A percentile compares a stretch with the other conserved stretches of the same genome.
These are phyloP conservation scores for Alternaria burnsii DNA, from an alignment of 2,329 filamentous ascomycete species.

Conservation along the genomic window DNA sequence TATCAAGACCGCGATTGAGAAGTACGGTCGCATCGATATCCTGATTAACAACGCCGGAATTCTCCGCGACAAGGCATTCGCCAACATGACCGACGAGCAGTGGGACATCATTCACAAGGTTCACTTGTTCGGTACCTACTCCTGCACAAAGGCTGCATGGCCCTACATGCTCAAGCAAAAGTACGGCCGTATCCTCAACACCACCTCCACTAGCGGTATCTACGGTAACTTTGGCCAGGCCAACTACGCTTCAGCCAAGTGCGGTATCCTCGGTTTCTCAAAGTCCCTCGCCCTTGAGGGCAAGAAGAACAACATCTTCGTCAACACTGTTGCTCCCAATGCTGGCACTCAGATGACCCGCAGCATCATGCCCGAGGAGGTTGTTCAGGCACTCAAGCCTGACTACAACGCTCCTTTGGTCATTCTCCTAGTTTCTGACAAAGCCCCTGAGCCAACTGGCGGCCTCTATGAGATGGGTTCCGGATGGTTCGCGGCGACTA, in stretches of 20 bases:
- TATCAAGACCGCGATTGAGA: conserved; percentile 91
- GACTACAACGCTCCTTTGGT: conserved; percentile 97
- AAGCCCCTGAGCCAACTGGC: conserved; percentile 85
- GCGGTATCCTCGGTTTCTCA: conserved; percentile 92
- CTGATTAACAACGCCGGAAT: conserved; percentile 98
- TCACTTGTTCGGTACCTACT: conserved; percentile 93
- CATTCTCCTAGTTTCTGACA: conserved; percentile 84
- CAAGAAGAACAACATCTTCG: conserved; percentile 95
- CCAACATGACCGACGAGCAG: conserved; percentile 93
- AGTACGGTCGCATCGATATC: conserved; percentile 92
- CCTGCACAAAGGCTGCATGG: conserved; percentile 97
- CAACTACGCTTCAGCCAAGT: conserved; percentile 81
- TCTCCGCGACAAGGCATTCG: conserved; percentile 95
- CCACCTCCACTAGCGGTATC: conserved; percentile 94
- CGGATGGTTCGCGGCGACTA: conserved; percentile 89
- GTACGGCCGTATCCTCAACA: conserved; percentile 97
- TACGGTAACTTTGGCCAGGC: conserved; percentile 99
- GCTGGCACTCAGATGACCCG: conserved; percentile 95
- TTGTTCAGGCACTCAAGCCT: conserved; percentile 98
- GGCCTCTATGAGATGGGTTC: conserved; percentile 93
- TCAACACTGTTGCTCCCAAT: conserved; percentile 98
- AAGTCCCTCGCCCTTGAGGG: conserved; percentile 92
- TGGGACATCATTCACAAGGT: conserved; percentile 95
- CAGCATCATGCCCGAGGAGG: conserved; percentile 93
- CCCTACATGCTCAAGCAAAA: conserved; percentile 98